These are phyloP conservation scores for Leccinum incarnatum DNA, from an alignment of 768 basidiomycete species.

Conservation along the genomic window DNA sequence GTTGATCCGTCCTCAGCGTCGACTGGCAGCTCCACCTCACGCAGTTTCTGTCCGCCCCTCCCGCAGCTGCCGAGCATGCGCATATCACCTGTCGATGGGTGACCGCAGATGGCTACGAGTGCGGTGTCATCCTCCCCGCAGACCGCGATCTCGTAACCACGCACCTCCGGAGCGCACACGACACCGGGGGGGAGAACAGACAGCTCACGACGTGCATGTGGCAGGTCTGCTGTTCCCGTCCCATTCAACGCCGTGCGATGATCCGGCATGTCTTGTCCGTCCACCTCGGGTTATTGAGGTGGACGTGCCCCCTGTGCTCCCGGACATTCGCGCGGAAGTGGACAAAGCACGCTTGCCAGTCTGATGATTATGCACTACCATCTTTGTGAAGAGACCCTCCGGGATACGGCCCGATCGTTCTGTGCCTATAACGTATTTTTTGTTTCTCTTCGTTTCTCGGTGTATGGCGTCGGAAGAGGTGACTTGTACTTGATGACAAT, in stretches of 20 bases:
- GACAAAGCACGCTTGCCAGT: background rate
- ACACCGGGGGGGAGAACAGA: background rate
- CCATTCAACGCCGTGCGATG: slow-evolving; percentile 1
- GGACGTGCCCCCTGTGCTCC: slow-evolving; percentile 6
- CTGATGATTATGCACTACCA: background rate
- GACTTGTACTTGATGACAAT: background rate
- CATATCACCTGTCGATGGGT: background rate
- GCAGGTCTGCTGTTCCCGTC: background rate
- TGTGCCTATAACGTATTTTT: background rate
- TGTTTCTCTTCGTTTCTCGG: background rate
- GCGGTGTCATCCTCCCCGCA: background rate
- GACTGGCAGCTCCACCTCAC: background rate
- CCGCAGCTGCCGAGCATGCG: background rate
- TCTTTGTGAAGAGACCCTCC: background rate
- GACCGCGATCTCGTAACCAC: background rate
- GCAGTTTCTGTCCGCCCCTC: background rate
- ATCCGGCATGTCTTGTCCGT: slow-evolving; percentile 1
- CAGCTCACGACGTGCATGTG: background rate
- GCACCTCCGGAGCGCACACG: slow-evolving; percentile 4
- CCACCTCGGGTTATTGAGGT: slow-evolving; percentile 1
- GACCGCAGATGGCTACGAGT: background rate
- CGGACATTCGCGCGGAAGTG: slow-evolving; percentile 1
- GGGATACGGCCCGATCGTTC: background rate
- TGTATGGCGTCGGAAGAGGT: background rate
- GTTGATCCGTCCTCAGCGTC: background rate